Base-by-base conservation (phyloP, 768 basidiomycete genomes). In the Psilocybe tampanensis region DNA sequence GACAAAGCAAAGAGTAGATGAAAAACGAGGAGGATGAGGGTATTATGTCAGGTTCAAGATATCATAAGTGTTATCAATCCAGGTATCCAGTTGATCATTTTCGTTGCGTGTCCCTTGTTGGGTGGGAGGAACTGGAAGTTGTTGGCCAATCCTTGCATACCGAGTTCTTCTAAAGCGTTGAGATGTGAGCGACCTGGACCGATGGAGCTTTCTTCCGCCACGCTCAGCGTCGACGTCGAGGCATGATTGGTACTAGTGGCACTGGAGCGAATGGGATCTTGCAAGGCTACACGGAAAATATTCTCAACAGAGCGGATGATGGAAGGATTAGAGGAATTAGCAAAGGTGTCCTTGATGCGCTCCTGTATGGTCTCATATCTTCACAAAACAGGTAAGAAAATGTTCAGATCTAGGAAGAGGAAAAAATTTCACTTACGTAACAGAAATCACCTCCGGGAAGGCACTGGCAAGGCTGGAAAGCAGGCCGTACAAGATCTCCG, bases 281-380 rank as follows among this genome's bases (percentile, higher is more conserved):
- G 79, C 58, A 88, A 75, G 8, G 88, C 82, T 26, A 88, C 77
- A 17, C 86, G 83, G 77, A 91, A 92, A 52, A 94, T 83, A 58
- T 79, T 86, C n/a, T 90, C 89, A 24, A 86, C 87, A 11, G 86
- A 81, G 39, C 80, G 80, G 56, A 93, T 83, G 64, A 93, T 87
- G 2, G 76, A 74, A 11, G 90, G 77, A 60, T 90, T 93, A 15
- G 88, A 85, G 2, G 88, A 86, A 55, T 80, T 86, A 17, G 86
- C 80, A 64, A 93, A 88, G 0, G 83, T 79, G 19, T 88, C 88
- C 62, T 83, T 86, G 66, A 94, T 84, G 58, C 83, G 84, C 55
- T 92, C 90, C 68, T 90, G 86, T 52, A 94, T 64, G 49, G 80
- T 81, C 41, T 93, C 91, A 60, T 90, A 93, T 17, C 92, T 94